These are phyloP conservation scores for Retiboletus flavoniger DNA, from an alignment of 1,284 basidiomycete genomes.

Conservation along the genomic window DNA sequence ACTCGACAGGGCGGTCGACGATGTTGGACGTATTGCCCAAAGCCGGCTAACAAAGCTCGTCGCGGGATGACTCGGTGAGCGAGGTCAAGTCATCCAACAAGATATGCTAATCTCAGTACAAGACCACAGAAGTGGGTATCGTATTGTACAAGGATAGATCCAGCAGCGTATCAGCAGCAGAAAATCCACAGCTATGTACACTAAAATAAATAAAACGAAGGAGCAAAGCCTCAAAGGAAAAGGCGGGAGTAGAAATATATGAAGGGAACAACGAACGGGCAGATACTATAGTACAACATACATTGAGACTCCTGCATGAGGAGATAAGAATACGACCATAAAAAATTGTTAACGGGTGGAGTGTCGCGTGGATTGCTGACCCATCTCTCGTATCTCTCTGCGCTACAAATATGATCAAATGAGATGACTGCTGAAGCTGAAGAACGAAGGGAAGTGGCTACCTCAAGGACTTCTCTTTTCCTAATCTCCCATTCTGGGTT, in stretches of 20 bases:
- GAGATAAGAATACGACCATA: slow-evolving; percentile 34
- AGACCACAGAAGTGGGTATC: slow-evolving; percentile 7
- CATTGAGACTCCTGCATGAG: slow-evolving; percentile 12
- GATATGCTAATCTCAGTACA: background rate
- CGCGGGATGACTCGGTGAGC: slow-evolving; percentile 10
- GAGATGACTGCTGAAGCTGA: slow-evolving; percentile 6
- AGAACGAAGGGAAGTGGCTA: slow-evolving; percentile 21
- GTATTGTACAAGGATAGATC: slow-evolving; percentile 16
- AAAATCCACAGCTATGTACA: slow-evolving; percentile 17
- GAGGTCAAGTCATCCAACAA: background rate
- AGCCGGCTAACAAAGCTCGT: slow-evolving; percentile 49
- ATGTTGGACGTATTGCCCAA: slow-evolving; percentile 74
- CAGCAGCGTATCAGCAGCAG: background rate
- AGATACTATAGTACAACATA: slow-evolving; percentile 31
- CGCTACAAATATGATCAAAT: slow-evolving; percentile 22
- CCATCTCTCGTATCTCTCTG: slow-evolving; percentile 31
- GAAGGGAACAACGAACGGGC: slow-evolving; percentile 3
- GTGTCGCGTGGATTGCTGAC: slow-evolving; percentile 15
- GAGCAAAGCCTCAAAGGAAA: background rate
- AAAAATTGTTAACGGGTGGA: slow-evolving; percentile 22
- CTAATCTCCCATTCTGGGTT: slow-evolving; percentile 66
- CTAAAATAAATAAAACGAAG: slow-evolving; percentile 6
- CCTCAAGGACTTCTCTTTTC: slow-evolving; percentile 43
- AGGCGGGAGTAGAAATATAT: slow-evolving; percentile 2
- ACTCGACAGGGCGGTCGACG: slow-evolving; percentile 67